These are phyloP conservation scores for Monosporascus sp. DNA, from an alignment of 2,329 filamentous ascomycete species.

Conservation along the genomic window DNA sequence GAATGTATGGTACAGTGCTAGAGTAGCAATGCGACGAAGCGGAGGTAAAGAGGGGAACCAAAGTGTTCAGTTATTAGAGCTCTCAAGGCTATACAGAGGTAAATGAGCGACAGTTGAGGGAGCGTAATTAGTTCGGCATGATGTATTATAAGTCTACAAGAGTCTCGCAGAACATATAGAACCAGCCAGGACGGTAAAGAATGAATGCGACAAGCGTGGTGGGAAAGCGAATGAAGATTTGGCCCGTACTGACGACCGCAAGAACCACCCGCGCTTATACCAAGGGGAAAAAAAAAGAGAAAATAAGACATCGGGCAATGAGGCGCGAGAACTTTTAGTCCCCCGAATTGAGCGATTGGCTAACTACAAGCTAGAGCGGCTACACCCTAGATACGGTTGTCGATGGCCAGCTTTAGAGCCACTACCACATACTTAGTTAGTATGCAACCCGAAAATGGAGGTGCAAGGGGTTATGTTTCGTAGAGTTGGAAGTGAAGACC, in stretches of 20 bases:
- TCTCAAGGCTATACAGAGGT: constrained; percentile 16
- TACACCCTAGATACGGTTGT: not conserved
- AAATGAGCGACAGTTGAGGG: constrained; percentile 12
- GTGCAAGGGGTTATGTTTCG: not conserved
- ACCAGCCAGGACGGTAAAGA: constrained; percentile 16
- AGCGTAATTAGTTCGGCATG: constrained; percentile 16
- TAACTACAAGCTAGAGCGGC: not conserved
- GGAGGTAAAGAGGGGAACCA: constrained; percentile 9
- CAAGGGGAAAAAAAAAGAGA: not conserved
- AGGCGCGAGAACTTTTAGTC: not conserved
- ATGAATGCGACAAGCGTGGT: constrained; percentile 12
- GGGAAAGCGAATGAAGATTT: not conserved
- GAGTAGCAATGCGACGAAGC: not conserved
- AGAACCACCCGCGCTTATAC: not conserved
- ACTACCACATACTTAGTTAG: not conserved
- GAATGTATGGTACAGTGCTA: not conserved
- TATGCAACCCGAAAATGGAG: not conserved
- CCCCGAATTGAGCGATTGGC: not conserved
- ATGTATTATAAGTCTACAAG: constrained; percentile 15
- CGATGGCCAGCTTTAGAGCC: not conserved
- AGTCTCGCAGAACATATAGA: constrained; percentile 15
- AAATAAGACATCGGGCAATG: not conserved
- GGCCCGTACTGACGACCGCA: too few relatives aligned
- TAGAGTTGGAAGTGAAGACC: not conserved
- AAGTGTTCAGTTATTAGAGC: constrained; percentile 8